These are phyloP conservation scores for Leucocoprinus sp. DNA, from an alignment of 768 basidiomycete genomes.

Conservation along the genomic window DNA sequence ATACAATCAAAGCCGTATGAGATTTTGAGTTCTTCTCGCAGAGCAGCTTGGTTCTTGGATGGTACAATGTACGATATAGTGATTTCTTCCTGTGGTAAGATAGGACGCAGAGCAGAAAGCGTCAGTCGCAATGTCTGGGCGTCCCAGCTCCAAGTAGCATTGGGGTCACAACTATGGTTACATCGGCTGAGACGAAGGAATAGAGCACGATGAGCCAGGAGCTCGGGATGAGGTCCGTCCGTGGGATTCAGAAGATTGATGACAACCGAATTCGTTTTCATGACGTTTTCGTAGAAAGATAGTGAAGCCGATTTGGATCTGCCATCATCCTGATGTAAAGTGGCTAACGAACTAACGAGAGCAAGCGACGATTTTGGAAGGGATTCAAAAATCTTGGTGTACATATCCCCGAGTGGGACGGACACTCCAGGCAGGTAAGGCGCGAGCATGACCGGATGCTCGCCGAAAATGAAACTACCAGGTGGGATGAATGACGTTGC, in stretches of 20 bases:
- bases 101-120: constrained; percentile 32
- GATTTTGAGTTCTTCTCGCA: constrained; percentile 25
- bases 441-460: constrained; percentile 33
- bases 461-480: constrained; percentile 26
- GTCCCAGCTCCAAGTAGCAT: constrained; percentile 36
- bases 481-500: constrained; percentile 24
- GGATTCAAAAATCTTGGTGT: constrained; percentile 21
- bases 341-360: constrained; percentile 1
- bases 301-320: constrained; percentile 19
- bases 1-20: constrained; percentile 34
- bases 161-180: constrained; percentile 42
- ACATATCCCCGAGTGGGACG: constrained; percentile 20
- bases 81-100: constrained; percentile 35
- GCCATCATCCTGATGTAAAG: constrained; percentile 16
- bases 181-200: constrained; percentile 33
- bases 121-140: constrained; percentile 27
- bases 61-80: constrained; percentile 36
- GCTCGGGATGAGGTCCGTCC: constrained; percentile 9
- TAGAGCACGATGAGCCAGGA: constrained; percentile 30
- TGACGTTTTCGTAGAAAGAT: constrained; percentile 31
- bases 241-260: constrained; percentile 24
- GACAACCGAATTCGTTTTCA: constrained; percentile 34
- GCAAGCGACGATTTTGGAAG: constrained; percentile 16
- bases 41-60: constrained; percentile 24
- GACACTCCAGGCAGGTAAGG: constrained; percentile 17